Percentiles rank a stretch among this genome's conserved stretches.
Evolutionary conservation across 495 filamentous ascomycete genomes (phyloP).

Genomic region (Penicillium subrubescens): DNA sequence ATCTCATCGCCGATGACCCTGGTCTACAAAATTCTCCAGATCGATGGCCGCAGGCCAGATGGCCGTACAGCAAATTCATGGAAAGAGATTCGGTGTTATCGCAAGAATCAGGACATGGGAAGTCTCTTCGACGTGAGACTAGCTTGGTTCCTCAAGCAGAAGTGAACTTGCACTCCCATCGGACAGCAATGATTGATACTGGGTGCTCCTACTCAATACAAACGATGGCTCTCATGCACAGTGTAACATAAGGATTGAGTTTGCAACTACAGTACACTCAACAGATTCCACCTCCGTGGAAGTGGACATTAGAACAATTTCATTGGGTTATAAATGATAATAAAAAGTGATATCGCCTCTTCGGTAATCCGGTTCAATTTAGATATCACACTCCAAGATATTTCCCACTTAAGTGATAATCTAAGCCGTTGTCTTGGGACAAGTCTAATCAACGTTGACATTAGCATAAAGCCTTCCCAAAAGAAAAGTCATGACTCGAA

Average conservation of each 20-base stretch:
- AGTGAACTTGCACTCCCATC: slow-evolving; percentile 2
- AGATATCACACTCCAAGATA: not conserved
- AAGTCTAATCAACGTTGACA: slow-evolving; percentile 1
- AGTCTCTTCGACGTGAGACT: slow-evolving; percentile 57
- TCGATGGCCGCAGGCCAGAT: slow-evolving; percentile 35
- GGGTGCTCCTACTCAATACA: not conserved
- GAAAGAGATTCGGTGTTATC: slow-evolving; percentile 52
- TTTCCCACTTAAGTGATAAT: not conserved
- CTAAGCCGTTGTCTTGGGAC: not conserved
- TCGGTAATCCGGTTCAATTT: not conserved
- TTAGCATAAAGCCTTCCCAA: not conserved
- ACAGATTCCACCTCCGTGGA: not conserved
- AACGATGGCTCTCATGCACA: not conserved
- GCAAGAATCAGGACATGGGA: slow-evolving; percentile 59
- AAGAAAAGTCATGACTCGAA: not conserved
- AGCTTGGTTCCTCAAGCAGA: slow-evolving; percentile 39
- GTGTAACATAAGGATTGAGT: not conserved
- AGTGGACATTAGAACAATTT: not conserved
- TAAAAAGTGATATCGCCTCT: not conserved
- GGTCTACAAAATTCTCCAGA: slow-evolving; percentile 40
- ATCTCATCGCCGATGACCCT: slow-evolving; percentile 36
- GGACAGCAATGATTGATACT: not conserved
- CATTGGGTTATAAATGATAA: not conserved
- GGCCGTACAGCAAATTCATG: slow-evolving; percentile 51
- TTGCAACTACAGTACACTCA: not conserved